A percentile compares a stretch with the other conserved stretches of the same genome.
Evolutionary conservation across 495 filamentous ascomycete genomes (phyloP).

Genomic region (Neurospora terricola): DNA sequence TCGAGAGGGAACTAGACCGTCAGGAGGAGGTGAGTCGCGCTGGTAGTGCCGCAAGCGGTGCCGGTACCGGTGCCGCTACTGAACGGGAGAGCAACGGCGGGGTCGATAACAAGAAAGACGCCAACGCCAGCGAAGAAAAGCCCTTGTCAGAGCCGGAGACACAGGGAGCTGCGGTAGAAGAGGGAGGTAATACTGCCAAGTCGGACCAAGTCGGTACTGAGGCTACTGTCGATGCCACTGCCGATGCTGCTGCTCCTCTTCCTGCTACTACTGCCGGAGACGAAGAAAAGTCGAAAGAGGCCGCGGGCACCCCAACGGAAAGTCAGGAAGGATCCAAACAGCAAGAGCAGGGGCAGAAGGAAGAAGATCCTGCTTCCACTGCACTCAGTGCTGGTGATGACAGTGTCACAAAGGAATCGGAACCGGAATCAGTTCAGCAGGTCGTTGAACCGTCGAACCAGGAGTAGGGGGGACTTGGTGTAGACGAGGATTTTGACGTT

Average conservation of each 20-base stretch:
- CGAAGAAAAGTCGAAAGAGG: neutral
- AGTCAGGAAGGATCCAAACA: neutral
- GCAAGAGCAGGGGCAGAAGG: neutral
- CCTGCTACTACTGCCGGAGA: neutral
- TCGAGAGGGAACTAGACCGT: conserved; percentile 22
- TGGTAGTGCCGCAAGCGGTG: neutral
- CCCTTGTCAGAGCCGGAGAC: neutral
- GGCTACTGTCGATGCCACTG: neutral
- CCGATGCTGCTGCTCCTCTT: neutral
- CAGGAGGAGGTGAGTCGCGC: conserved; percentile 14
- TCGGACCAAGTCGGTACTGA: neutral
- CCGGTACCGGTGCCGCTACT: neutral
- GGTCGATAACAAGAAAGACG: neutral
- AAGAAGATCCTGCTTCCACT: neutral
- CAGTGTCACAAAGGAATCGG: neutral
- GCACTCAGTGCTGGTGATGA: neutral
- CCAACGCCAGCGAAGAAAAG: neutral
- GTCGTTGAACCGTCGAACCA: neutral
- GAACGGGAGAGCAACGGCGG: neutral
- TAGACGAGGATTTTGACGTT: neutral
- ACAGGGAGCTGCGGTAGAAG: neutral
- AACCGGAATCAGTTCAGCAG: neutral
- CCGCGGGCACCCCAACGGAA: neutral
- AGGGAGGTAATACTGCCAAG: neutral
- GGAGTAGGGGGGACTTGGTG: neutral